Evolutionary conservation across 257 asterid species (phyloP).

Genomic region (Jacaranda mimosifolia): DNA sequence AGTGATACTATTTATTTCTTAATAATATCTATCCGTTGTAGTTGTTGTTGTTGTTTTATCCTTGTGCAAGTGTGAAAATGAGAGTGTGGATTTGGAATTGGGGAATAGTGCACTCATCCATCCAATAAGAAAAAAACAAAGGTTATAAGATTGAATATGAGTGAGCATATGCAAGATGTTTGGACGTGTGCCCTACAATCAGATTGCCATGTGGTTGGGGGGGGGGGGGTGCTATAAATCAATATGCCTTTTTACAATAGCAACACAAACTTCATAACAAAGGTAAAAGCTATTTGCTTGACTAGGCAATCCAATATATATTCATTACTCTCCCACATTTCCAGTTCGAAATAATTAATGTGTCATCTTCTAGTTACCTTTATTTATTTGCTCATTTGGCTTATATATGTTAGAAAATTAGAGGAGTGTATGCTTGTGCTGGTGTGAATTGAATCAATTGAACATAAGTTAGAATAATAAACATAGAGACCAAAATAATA

Average conservation of each 20-base stretch:
- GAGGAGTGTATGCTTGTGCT: too few relatives aligned
- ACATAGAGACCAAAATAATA: too few relatives aligned
- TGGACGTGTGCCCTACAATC: conserved; percentile 4
- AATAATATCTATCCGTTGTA: conserved; percentile 11
- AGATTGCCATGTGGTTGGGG: conserved; percentile 33
- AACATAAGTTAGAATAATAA: too few relatives aligned
- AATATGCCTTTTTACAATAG: conserved; percentile 20
- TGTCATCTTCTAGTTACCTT: too few relatives aligned
- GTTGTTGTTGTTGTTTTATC: conserved; percentile 23
- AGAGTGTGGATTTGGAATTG: conserved; percentile 39
- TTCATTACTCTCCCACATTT: too few relatives aligned
- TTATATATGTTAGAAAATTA: too few relatives aligned
- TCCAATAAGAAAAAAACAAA: not conserved
- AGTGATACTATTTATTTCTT: not conserved
- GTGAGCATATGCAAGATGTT: conserved; percentile 28
- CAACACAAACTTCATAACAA: conserved; percentile 27
- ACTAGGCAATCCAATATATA: too few relatives aligned
- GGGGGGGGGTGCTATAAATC: not conserved
- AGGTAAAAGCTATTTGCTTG: too few relatives aligned
- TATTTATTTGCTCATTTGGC: too few relatives aligned
- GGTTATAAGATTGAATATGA: conserved; percentile 1
- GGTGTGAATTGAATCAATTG: too few relatives aligned
- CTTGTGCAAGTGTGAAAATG: conserved; percentile 36
- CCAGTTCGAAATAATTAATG: too few relatives aligned
- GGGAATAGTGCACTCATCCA: conserved; percentile 4